phyloP scores from a whole-genome alignment of 2,329 filamentous ascomycete species.

The Verruconis gallopava region DNA sequence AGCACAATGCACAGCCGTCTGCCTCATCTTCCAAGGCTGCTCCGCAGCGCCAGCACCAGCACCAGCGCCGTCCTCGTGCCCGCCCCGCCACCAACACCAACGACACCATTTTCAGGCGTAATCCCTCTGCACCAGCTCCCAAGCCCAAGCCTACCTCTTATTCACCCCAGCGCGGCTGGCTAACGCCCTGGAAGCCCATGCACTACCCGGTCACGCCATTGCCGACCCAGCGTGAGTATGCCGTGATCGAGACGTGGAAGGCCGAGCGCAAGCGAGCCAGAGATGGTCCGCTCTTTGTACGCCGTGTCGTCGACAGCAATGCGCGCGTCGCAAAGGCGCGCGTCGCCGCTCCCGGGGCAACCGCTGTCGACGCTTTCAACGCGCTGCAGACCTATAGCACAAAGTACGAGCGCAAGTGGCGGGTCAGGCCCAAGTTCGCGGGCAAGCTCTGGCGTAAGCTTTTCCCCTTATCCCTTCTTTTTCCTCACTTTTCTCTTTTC shows the following conservation, averaged over 20 bases:
- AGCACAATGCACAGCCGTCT: no score
- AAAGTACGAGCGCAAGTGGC: neutral
- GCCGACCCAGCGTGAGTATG: neutral
- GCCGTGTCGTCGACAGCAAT: neutral
- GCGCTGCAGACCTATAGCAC: neutral
- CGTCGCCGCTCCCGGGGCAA: neutral
- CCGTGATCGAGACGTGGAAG: neutral
- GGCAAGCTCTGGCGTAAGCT: constrained; percentile 3
- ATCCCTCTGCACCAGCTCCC: no score
- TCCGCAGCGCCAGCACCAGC: no score
- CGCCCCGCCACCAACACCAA: no score
- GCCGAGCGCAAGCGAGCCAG: neutral
- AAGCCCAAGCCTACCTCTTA: neutral
- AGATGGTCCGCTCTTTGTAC: neutral
- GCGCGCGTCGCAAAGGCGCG: neutral
- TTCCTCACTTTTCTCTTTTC: no score
- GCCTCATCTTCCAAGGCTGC: no score
- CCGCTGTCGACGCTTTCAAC: neutral
- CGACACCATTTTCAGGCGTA: no score
- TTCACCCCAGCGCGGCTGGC: neutral
- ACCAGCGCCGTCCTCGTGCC: no score
- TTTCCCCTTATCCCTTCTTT: no score
- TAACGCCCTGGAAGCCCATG: neutral
- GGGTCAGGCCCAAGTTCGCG: neutral
- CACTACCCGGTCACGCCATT: neutral